phyloP scores from a whole-genome alignment of 768 basidiomycete species.

The Suillus bovinus region DNA sequence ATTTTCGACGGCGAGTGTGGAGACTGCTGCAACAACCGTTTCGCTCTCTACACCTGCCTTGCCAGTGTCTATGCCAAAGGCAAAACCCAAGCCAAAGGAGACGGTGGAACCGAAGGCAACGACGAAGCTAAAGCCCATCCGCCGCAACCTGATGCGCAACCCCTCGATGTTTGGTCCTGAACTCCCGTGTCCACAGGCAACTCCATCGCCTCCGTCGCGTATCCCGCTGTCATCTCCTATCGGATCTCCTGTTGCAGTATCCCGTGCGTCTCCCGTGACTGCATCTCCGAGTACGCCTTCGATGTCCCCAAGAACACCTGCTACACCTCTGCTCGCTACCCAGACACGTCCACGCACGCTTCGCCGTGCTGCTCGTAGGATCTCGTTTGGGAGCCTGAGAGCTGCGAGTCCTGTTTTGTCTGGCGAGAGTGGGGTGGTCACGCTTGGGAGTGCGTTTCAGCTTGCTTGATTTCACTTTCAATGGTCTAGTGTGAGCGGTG shows the following conservation, averaged over 20 bases:
- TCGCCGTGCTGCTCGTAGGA: slow-evolving; percentile 48
- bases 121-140: slow-evolving; percentile 29
- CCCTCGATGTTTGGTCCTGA: slow-evolving; percentile 70
- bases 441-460: slow-evolving; percentile 74
- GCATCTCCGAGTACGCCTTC: slow-evolving; percentile 12
- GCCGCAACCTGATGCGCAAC: slow-evolving; percentile 53
- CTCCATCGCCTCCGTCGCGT: slow-evolving; percentile 31
- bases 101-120: slow-evolving; percentile 14
- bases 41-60: slow-evolving; percentile 21
- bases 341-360: slow-evolving; percentile 26
- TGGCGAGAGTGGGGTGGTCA: slow-evolving; percentile 35
- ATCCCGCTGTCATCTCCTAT: slow-evolving; percentile 31
- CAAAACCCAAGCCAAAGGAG: slow-evolving; percentile 16
- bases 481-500: background rate
- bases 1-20: slow-evolving; percentile 32
- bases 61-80: slow-evolving; percentile 19
- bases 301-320: slow-evolving; percentile 9
- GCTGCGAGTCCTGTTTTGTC: slow-evolving; percentile 36
- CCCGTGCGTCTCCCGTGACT: slow-evolving; percentile 13
- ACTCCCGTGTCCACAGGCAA: slow-evolving; percentile 48
- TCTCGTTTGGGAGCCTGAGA: slow-evolving; percentile 63
- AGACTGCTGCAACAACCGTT: slow-evolving; percentile 31
- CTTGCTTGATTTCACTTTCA: slow-evolving; percentile 40
- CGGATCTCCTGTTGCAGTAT: slow-evolving; percentile 7
- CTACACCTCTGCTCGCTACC: slow-evolving; percentile 11